These are phyloP conservation scores for Desmodesmus armatus DNA, from an alignment of 139 green algal genomes.

Conservation along the genomic window DNA sequence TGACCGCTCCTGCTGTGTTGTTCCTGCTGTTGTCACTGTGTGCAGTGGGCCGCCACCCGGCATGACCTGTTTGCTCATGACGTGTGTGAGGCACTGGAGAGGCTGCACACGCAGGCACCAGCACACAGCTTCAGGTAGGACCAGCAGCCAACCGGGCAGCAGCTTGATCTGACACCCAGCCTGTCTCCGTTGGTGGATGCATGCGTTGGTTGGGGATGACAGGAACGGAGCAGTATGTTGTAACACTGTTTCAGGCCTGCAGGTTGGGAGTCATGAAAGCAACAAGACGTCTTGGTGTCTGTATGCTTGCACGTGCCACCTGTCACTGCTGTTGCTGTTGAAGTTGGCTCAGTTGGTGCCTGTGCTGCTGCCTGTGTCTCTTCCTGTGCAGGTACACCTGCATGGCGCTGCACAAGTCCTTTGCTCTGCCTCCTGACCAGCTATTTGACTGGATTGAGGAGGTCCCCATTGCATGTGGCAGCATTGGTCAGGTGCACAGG, in stretches of 20 bases:
- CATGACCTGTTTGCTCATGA: constrained; percentile 95
- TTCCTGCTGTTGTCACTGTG: constrained; percentile 99
- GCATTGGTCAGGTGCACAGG: constrained; percentile 93
- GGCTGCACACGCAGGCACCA: constrained; percentile 80
- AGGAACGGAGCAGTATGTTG: too few species aligned
- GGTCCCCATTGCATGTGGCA: constrained; percentile 88
- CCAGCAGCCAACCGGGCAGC: too few species aligned
- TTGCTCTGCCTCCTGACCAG: constrained; percentile 77
- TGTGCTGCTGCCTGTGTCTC: background rate
- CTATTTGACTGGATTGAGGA: constrained; percentile 93
- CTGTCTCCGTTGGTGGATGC: background rate
- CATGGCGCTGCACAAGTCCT: constrained; percentile 67
- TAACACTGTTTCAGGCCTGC: too few species aligned
- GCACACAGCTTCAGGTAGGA: constrained; percentile 61
- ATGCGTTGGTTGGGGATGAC: too few species aligned
- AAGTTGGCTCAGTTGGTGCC: too few species aligned
- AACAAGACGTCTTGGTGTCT: too few species aligned
- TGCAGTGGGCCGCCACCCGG: constrained; percentile 97
- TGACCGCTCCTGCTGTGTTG: constrained; percentile 75
- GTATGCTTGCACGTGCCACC: too few species aligned
- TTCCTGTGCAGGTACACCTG: constrained; percentile 67
- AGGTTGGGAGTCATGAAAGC: too few species aligned
- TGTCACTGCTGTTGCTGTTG: too few species aligned
- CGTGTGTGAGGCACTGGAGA: constrained; percentile 85
- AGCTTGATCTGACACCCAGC: background rate